Percentiles rank a stretch among this genome's conserved stretches.
Evolutionary conservation across 2,329 filamentous ascomycete species (phyloP).

Genomic region (Monosporascus sp.): DNA sequence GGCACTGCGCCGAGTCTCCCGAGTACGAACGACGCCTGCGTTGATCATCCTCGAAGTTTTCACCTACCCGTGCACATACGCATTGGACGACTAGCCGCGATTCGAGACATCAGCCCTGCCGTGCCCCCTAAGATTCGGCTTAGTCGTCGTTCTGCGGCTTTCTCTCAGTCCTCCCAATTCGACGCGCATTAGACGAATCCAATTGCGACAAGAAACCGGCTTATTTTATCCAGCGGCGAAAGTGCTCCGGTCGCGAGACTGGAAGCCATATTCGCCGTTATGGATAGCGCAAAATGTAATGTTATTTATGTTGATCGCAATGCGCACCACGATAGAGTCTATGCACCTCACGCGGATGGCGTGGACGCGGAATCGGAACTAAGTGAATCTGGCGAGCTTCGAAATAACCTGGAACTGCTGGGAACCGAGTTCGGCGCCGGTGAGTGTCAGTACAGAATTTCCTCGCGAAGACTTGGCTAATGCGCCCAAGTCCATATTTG

Average conservation of each 20-base stretch:
- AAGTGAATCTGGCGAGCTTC: conserved; percentile 30
- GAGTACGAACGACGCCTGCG: neutral
- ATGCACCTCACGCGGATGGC: conserved; percentile 23
- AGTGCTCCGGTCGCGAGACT: conserved; percentile 57
- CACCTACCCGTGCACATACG: neutral
- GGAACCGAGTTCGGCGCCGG: conserved; percentile 52
- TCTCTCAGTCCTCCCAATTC: neutral
- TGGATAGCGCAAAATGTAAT: conserved; percentile 54
- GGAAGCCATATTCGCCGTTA: conserved; percentile 51
- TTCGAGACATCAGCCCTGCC: neutral
- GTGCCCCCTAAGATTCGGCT: neutral
- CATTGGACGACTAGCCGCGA: neutral
- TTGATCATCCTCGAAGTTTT: neutral
- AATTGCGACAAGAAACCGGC: conserved; percentile 17
- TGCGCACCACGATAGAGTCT: conserved; percentile 41
- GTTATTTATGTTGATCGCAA: conserved; percentile 56
- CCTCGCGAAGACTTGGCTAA: conserved; percentile 1
- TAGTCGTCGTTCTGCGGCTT: neutral
- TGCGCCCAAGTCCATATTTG: conserved; percentile 46
- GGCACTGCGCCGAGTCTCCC: neutral
- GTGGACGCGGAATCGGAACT: conserved; percentile 31
- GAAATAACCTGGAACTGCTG: conserved; percentile 43
- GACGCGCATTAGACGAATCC: neutral
- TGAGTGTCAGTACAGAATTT: conserved; percentile 25
- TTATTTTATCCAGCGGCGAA: conserved; percentile 33